Evolutionary conservation across 1,139 yeast genomes (phyloP), one percentile per base, ranked within the genome.

Genomic region (Saccharomycopsis phalli): DNA sequence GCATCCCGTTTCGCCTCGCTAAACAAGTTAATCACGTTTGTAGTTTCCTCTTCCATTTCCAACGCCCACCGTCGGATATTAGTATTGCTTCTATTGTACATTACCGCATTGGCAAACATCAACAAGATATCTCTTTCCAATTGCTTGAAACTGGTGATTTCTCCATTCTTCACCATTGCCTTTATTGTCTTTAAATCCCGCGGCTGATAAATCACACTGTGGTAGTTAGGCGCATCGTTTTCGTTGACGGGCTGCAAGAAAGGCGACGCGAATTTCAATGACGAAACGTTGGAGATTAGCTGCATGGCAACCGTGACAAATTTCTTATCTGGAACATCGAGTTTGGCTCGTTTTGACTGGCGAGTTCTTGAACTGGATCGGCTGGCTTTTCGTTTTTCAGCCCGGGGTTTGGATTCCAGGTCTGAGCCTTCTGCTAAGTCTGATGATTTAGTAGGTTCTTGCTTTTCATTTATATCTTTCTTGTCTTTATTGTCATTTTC

Each of bases 61-160:
- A 71, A 63, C 1, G 87, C 74, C 66, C 83, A 70, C 32, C 61
- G 60, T 21, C 73, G 74, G 51, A 80, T 68, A 45, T 78, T 84
- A 29, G 77, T 73, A 49, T 72, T 77, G 49, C 74, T 69, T 47
- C 74, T 72, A 56, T 82, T 83, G 58, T 78, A 82, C 93, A 83
- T 82, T 13, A 81, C 71, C 27, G 91, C 83, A 57, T 83, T 83
- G 39, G 91, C 82, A 61, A 80, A 81, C 93, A 83, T 81, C 41
- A 78, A 62, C 65, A 78, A 71, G 31, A 83, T 63, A 47, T 80
- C 84, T 42, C 81, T 64, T 51, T 82, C 87, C 21, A 83, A 61
- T 44, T 78, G 76, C 21, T 57, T 61, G 6, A 61, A 58, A 21
- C 55, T 55, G 38, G 69, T 66, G 32, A 82, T 70, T 49, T 68